Evolutionary conservation across 192 early-diverging fungal species (phyloP).

Genomic region (Phlyctochytrium bullatum): DNA sequence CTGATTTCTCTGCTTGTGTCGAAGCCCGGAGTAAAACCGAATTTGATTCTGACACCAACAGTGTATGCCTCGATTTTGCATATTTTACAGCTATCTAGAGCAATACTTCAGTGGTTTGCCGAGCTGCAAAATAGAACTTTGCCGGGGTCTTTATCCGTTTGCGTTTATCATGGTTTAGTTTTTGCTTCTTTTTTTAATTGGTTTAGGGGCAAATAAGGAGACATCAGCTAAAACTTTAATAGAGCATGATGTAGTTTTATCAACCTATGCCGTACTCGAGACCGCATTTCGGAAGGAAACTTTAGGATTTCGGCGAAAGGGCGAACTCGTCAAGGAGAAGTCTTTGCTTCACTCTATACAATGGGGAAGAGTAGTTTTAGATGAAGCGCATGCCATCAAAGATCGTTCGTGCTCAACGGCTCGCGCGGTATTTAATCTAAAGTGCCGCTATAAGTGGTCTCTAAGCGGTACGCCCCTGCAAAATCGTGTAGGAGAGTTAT

Average conservation of each 20-base stretch:
- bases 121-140: slow-evolving; percentile 69
- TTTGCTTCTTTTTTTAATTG: slow-evolving; percentile 58
- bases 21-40: slow-evolving; percentile 62
- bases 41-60: slow-evolving; percentile 81
- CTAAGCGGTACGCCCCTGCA: slow-evolving; percentile 92
- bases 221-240: slow-evolving; percentile 46
- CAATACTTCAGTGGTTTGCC: slow-evolving; percentile 82
- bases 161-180: slow-evolving; percentile 79
- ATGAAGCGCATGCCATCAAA: slow-evolving; percentile 87
- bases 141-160: slow-evolving; percentile 56
- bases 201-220: slow-evolving; percentile 18
- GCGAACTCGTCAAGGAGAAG: slow-evolving; percentile 55
- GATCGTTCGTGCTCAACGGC: slow-evolving; percentile 83
- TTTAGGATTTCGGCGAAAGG: slow-evolving; percentile 65
- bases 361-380: slow-evolving; percentile 84
- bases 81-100: slow-evolving; percentile 25
- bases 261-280: slow-evolving; percentile 75
- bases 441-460: slow-evolving; percentile 69
- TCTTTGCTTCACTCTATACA: slow-evolving; percentile 69
- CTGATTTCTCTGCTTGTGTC: slow-evolving; percentile 75
- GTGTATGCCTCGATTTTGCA: slow-evolving; percentile 33
- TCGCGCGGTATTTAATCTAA: slow-evolving; percentile 75
- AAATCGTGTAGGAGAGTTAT: slow-evolving; percentile 91
- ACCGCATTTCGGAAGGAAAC: slow-evolving; percentile 65
- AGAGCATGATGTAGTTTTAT: slow-evolving; percentile 69